A percentile compares a stretch with the other conserved stretches of the same genome.
Conservation (phyloP, 768 basidiomycete genomes). For the Tylopilus rubrobrunneus region DNA sequence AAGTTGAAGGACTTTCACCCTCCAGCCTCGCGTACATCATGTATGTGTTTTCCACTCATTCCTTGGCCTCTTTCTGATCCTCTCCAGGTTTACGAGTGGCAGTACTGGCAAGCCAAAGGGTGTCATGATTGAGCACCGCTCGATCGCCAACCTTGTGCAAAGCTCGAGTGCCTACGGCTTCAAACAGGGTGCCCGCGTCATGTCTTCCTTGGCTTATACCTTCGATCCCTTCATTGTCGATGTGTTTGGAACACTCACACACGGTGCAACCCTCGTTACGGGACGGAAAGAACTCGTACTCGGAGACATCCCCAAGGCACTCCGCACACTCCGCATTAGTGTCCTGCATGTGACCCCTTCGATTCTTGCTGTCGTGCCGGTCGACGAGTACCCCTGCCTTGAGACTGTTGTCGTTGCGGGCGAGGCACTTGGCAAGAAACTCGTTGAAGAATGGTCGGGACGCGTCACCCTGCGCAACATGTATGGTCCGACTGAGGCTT, state of each 20-base stretch:
- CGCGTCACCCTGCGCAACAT: constrained; percentile 28
- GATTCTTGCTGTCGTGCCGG: constrained; percentile 26
- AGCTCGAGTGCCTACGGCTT: constrained; percentile 23
- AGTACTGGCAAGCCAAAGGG: constrained; percentile 24
- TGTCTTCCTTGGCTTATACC: constrained; percentile 29
- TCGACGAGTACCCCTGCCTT: constrained; percentile 25
- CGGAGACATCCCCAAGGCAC: constrained; percentile 26
- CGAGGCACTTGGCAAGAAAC: constrained; percentile 21
- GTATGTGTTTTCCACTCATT: constrained; percentile 8
- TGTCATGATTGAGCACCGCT: constrained; percentile 22
- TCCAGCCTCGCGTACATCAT: constrained; percentile 26
- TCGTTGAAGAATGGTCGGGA: constrained; percentile 24
- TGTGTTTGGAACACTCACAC: constrained; percentile 17
- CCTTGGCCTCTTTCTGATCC: not conserved
- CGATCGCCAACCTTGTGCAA: constrained; percentile 20
- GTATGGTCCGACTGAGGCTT: constrained; percentile 34
- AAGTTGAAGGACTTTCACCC: constrained; percentile 18
- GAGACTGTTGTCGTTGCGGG: constrained; percentile 26
- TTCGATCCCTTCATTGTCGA: constrained; percentile 26
- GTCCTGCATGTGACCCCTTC: constrained; percentile 31
- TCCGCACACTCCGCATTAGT: constrained; percentile 24
- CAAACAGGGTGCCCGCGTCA: constrained; percentile 19
- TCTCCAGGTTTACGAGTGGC: constrained; percentile 20
- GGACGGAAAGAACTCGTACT: constrained; percentile 28
- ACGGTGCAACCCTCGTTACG: constrained; percentile 20